Conservation (phyloP, 768 basidiomycete species). For the Mycena haematopus region DNA sequence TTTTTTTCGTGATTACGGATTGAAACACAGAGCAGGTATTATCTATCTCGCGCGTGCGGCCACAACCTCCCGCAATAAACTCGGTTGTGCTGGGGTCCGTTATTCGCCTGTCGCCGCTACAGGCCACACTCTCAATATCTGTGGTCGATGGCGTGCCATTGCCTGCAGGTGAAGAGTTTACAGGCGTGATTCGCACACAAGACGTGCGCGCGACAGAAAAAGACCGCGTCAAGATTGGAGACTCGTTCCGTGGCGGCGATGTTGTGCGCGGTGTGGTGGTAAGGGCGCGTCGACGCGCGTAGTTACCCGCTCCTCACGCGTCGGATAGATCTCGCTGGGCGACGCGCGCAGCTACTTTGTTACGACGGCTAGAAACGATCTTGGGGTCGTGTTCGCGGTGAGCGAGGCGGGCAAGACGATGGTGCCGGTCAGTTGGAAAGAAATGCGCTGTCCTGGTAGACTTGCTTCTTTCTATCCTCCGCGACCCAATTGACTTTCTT, state of each 20-base stretch:
- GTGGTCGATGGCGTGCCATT: constrained; percentile 88
- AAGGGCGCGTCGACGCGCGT: constrained; percentile 36
- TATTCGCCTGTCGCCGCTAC: constrained; percentile 81
- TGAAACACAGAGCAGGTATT: constrained; percentile 28
- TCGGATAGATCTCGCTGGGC: constrained; percentile 81
- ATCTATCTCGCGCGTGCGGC: constrained; percentile 63
- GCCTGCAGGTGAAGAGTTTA: constrained; percentile 86
- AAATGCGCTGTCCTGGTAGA: constrained; percentile 83
- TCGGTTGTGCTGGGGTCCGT: constrained; percentile 85
- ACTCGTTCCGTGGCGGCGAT: constrained; percentile 92
- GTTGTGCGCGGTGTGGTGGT: constrained; percentile 89
- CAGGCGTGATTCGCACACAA: constrained; percentile 85
- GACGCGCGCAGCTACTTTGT: constrained; percentile 93
- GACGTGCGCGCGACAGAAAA: constrained; percentile 92
- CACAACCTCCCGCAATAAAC: constrained; percentile 75
- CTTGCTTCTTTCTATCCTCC: too few relatives aligned
- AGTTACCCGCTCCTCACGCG: background rate
- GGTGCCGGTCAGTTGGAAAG: constrained; percentile 89
- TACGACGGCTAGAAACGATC: constrained; percentile 87
- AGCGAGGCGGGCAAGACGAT: constrained; percentile 87
- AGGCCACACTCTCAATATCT: constrained; percentile 83
- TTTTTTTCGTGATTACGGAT: constrained; percentile 32
- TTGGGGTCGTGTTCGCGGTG: constrained; percentile 91
- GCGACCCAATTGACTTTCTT: too few relatives aligned
- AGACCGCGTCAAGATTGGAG: constrained; percentile 86